Percentiles rank a stretch among this genome's conserved stretches.
phyloP scores from a whole-genome alignment of 768 basidiomycete species.

The Boletus reticulatus region DNA sequence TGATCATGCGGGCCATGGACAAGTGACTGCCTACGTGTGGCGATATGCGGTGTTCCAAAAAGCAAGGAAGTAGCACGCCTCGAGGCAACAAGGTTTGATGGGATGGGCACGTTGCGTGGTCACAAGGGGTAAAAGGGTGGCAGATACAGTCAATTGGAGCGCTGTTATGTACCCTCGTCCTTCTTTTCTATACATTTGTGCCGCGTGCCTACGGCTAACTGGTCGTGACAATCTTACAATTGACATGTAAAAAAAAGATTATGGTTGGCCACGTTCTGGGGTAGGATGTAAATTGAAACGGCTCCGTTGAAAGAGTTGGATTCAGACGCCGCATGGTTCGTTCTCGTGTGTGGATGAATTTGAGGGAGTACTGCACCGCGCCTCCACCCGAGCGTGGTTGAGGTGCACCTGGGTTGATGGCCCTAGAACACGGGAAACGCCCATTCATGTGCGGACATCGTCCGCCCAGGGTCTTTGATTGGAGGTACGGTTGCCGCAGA shows the following conservation, averaged over 20 bases:
- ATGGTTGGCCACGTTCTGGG: constrained; percentile 26
- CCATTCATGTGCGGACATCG: constrained; percentile 12
- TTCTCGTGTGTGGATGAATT: neutral
- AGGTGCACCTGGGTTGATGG: neutral
- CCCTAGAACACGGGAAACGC: neutral
- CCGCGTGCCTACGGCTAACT: no score
- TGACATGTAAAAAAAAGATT: neutral
- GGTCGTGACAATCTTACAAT: no score
- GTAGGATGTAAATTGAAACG: constrained; percentile 12
- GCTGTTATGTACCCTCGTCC: neutral
- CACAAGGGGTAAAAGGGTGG: constrained; percentile 11
- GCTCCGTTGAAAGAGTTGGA: constrained; percentile 12
- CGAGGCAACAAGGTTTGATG: constrained; percentile 32
- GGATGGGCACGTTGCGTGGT: neutral
- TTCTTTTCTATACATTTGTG: no score
- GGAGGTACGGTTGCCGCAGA: constrained; percentile 10
- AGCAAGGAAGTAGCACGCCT: constrained; percentile 17
- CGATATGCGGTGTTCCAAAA: constrained; percentile 11
- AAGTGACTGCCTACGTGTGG: constrained; percentile 16
- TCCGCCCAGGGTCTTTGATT: constrained; percentile 19
- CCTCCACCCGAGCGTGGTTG: constrained; percentile 3
- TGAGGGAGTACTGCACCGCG: neutral
- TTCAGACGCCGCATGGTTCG: neutral
- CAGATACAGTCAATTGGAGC: constrained; percentile 8
- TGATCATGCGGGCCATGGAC: constrained; percentile 1